These are phyloP conservation scores for Ceratocystis variospora DNA, from an alignment of 2,329 filamentous ascomycete genomes.

Conservation along the genomic window DNA sequence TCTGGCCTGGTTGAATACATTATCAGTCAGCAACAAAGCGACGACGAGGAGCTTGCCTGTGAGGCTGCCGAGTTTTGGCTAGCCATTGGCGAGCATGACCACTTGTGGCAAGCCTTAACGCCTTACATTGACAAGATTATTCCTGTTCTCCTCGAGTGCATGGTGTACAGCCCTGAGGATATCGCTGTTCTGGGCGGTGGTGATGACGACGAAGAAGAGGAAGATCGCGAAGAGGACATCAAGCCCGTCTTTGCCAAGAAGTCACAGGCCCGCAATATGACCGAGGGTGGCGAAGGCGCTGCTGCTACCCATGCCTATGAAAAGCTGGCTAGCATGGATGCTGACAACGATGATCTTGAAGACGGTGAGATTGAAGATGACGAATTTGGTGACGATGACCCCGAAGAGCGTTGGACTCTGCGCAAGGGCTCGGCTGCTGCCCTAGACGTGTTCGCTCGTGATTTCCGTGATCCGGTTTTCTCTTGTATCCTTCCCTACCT, in stretches of 20 bases:
- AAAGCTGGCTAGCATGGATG: constrained; percentile 44
- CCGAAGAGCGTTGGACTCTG: constrained; percentile 87
- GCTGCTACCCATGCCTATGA: constrained; percentile 30
- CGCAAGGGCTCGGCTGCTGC: constrained; percentile 95
- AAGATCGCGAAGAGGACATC: constrained; percentile 82
- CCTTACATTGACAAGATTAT: constrained; percentile 76
- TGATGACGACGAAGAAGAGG: constrained; percentile 78
- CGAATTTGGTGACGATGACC: constrained; percentile 62
- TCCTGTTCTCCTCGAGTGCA: constrained; percentile 79
- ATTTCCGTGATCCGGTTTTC: constrained; percentile 81
- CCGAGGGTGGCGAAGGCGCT: constrained; percentile 36
- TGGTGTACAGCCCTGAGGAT: constrained; percentile 94
- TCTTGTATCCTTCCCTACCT: constrained; percentile 85
- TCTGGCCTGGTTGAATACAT: constrained; percentile 84
- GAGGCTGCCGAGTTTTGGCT: constrained; percentile 98
- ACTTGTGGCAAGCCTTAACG: constrained; percentile 59
- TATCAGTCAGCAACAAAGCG: constrained; percentile 71
- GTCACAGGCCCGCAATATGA: constrained; percentile 37
- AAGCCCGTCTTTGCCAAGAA: constrained; percentile 80
- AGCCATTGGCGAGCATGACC: constrained; percentile 74
- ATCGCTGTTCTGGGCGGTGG: constrained; percentile 72
- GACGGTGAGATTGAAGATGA: constrained; percentile 75
- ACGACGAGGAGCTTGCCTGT: constrained; percentile 79
- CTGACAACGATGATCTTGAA: constrained; percentile 56
- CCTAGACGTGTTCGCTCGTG: constrained; percentile 81